phyloP scores from a whole-genome alignment of 345 rosid species.

The Rhizophora apiculata region DNA sequence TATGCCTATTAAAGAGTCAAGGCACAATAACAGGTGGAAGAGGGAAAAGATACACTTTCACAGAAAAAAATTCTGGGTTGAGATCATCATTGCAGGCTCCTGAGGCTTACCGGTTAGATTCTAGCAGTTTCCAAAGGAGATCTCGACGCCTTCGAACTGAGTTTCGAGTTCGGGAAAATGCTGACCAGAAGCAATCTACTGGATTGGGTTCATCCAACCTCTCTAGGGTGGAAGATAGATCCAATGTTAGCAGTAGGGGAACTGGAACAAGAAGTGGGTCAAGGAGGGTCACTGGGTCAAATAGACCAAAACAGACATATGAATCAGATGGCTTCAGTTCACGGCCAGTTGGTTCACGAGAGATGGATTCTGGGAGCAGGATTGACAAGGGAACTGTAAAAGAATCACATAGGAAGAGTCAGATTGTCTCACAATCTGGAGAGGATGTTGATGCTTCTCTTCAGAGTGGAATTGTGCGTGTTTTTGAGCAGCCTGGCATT shows the following conservation, averaged over 20 bases:
- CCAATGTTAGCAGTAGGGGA: conserved; percentile 42
- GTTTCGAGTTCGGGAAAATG: conserved; percentile 69
- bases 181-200: conserved; percentile 37
- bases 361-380: conserved; percentile 44
- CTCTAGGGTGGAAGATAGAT: conserved; percentile 45
- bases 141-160: conserved; percentile 59
- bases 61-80: conserved; percentile 51
- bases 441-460: conserved; percentile 67
- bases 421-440: conserved; percentile 33
- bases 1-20: conserved; percentile 32
- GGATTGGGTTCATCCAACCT: conserved; percentile 34
- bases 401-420: conserved; percentile 46
- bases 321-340: conserved; percentile 50
- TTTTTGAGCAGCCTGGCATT: conserved; percentile 86
- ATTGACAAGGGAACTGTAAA: conserved; percentile 45
- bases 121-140: conserved; percentile 60
- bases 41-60: conserved; percentile 41
- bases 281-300: conserved; percentile 49
- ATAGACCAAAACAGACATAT: conserved; percentile 51
- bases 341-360: conserved; percentile 29
- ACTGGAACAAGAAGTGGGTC: conserved; percentile 39
- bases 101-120: conserved; percentile 54
- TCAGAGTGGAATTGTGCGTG: conserved; percentile 74
- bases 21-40: conserved; percentile 40
- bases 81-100: conserved; percentile 45